Conservation (phyloP, 805 yeast genomes). For the Candida anglica region DNA sequence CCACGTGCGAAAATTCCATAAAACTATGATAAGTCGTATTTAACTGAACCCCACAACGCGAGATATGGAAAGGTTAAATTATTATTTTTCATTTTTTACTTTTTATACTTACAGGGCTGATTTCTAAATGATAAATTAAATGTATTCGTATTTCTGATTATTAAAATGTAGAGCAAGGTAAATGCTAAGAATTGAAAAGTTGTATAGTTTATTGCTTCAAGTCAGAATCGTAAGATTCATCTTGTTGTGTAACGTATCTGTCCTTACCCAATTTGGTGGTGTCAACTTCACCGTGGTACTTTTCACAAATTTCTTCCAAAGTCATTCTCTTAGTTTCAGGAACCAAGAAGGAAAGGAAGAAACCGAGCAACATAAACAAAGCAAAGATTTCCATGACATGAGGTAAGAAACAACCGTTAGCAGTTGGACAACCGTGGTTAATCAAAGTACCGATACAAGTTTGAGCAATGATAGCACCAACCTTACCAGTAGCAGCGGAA, state of each 20-base stretch:
- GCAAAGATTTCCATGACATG: slow-evolving; percentile 95
- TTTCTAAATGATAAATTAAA: no score
- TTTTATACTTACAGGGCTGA: no score
- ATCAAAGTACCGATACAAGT: slow-evolving; percentile 81
- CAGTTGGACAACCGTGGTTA: slow-evolving; percentile 69
- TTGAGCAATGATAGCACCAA: slow-evolving; percentile 92
- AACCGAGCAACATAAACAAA: slow-evolving; percentile 82
- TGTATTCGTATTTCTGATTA: no score
- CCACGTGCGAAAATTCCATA: no score
- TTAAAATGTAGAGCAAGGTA: not conserved
- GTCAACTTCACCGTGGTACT: slow-evolving; percentile 74
- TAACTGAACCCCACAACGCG: no score
- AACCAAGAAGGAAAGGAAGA: slow-evolving; percentile 57
- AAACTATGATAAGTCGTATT: no score
- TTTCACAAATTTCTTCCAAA: slow-evolving; percentile 77
- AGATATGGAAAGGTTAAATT: no score
- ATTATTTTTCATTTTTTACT: no score
- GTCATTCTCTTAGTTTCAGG: slow-evolving; percentile 94
- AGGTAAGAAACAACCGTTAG: slow-evolving; percentile 70
- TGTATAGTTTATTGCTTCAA: slow-evolving; percentile 15
- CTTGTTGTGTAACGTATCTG: slow-evolving; percentile 26
- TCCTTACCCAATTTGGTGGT: slow-evolving; percentile 37
- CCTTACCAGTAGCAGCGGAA: slow-evolving; percentile 88
- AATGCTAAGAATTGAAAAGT: no score
- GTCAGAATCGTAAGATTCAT: slow-evolving; percentile 35